phyloP scores from a whole-genome alignment of 768 basidiomycete genomes.

The Trametes maxima region DNA sequence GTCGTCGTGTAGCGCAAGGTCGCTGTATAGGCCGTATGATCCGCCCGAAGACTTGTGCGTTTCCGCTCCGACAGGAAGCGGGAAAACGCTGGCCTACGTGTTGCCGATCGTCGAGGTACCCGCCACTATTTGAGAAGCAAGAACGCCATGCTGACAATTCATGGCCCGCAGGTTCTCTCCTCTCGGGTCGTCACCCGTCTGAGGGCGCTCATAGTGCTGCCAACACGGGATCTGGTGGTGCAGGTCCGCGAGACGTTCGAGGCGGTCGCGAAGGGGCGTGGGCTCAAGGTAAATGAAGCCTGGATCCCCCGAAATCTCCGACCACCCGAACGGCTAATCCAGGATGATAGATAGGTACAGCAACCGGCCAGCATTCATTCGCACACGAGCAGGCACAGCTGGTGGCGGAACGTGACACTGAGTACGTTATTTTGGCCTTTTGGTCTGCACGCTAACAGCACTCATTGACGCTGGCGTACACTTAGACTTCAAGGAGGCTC shows the following conservation, averaged over 20 bases:
- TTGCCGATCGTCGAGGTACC: constrained; percentile 87
- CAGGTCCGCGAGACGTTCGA: constrained; percentile 96
- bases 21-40: constrained; percentile 66
- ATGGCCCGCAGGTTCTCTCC: constrained; percentile 54
- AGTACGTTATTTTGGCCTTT: constrained; percentile 42
- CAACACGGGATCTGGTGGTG: constrained; percentile 89
- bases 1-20: constrained; percentile 38
- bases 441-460: background rate
- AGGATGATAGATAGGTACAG: constrained; percentile 60
- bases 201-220: constrained; percentile 86
- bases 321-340: background rate
- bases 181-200: constrained; percentile 77
- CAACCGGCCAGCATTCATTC: constrained; percentile 94
- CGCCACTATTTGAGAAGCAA: background rate
- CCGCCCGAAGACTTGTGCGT: constrained; percentile 84
- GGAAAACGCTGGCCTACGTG: constrained; percentile 96
- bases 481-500: constrained; percentile 78
- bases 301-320: background rate
- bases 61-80: constrained; percentile 96
- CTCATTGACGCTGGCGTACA: background rate
- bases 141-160: background rate
- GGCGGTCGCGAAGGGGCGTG: constrained; percentile 78
- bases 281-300: constrained; percentile 64
- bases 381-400: constrained; percentile 86
- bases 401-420: constrained; percentile 56